Conservation (phyloP, 2,329 filamentous ascomycete genomes). For the Pseudohalonectria lignicola region DNA sequence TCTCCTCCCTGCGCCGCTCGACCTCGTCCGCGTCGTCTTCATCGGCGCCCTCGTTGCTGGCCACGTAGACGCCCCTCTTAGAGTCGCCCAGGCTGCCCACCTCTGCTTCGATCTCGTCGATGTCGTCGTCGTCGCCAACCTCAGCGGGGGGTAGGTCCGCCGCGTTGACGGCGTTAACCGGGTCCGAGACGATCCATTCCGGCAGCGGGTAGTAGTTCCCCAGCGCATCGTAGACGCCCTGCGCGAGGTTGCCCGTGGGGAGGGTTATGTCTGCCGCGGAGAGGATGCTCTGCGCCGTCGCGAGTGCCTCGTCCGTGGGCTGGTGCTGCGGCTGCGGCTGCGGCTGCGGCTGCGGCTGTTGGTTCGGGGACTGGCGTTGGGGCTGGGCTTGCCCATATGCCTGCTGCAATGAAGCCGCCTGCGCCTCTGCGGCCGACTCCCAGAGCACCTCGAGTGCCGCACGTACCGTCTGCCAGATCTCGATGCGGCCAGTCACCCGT, state of each 20-base stretch:
- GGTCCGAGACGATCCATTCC: conserved; percentile 58
- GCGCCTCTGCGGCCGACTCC: conserved; percentile 24
- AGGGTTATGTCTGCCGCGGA: conserved; percentile 67
- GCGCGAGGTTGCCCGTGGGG: conserved; percentile 60
- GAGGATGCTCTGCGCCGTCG: conserved; percentile 69
- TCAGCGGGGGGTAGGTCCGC: conserved; percentile 15
- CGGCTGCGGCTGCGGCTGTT: not conserved
- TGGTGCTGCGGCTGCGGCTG: not conserved
- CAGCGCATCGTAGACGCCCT: conserved; percentile 61
- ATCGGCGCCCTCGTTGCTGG: not conserved
- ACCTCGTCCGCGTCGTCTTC: conserved; percentile 5
- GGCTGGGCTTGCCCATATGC: not conserved
- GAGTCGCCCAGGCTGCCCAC: not conserved
- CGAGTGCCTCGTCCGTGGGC: conserved; percentile 28
- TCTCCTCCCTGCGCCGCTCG: conserved; percentile 36
- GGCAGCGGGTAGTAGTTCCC: conserved; percentile 62
- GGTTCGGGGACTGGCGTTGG: not conserved
- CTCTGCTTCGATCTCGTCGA: not conserved
- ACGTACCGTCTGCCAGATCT: conserved; percentile 71
- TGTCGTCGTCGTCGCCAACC: conserved; percentile 8
- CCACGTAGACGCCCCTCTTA: not conserved
- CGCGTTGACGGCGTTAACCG: conserved; percentile 37
- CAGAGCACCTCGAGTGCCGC: conserved; percentile 59
- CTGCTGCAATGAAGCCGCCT: not conserved
- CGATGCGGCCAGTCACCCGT: conserved; percentile 61